Evolutionary conservation across 2,329 filamentous ascomycete genomes (phyloP).

Genomic region (Neofusicoccum cordaticola): DNA sequence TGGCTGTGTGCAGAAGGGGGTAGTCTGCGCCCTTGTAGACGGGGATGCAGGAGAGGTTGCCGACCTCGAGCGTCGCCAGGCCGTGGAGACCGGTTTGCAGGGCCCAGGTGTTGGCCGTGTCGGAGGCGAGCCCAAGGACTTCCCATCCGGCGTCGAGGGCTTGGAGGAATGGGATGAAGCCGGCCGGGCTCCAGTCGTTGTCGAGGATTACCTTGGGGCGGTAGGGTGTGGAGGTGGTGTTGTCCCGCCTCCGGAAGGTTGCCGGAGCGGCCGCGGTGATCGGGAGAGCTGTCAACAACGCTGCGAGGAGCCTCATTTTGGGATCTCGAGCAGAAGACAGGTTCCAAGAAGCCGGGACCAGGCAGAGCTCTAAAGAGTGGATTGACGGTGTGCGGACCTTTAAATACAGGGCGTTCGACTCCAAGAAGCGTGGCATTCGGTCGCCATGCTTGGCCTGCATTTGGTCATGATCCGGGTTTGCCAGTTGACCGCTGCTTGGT

Average conservation of each 20-base stretch:
- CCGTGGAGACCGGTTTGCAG: conserved; percentile 46
- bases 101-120: conserved; percentile 49
- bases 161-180: conserved; percentile 46
- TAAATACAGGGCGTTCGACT: background rate
- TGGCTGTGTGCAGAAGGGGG: conserved; percentile 47
- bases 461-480: background rate
- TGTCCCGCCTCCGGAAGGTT: background rate
- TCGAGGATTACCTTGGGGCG: conserved; percentile 42
- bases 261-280: background rate
- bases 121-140: conserved; percentile 41
- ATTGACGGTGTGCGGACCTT: background rate
- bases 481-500: background rate
- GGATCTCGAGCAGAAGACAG: background rate
- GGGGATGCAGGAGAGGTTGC: conserved; percentile 48
- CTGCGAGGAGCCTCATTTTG: background rate
- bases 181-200: conserved; percentile 46
- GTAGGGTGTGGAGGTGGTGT: background rate
- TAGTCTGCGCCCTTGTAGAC: conserved; percentile 48
- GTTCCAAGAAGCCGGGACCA: background rate
- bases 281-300: background rate
- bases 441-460: background rate
- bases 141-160: conserved; percentile 46
- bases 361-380: background rate
- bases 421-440: background rate
- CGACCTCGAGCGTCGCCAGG: conserved; percentile 47